Evolutionary conservation across 2,329 filamentous ascomycete genomes (phyloP).

Genomic region (Achaetomium macrosporum): DNA sequence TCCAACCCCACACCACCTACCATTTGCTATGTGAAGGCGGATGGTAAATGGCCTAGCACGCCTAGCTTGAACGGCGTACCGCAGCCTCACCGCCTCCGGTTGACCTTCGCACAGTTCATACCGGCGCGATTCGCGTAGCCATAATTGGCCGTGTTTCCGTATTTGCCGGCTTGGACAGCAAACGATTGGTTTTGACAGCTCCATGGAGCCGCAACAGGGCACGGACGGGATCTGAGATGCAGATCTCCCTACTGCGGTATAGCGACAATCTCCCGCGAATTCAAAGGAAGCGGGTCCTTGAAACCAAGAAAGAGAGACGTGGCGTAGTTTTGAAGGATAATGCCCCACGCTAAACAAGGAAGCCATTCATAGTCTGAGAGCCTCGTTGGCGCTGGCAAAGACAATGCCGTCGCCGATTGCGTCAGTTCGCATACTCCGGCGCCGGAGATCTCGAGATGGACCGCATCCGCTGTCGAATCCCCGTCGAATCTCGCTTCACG

Average conservation of each 20-base stretch:
- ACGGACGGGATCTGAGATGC: not conserved
- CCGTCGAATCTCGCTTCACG: not conserved
- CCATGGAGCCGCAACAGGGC: not conserved
- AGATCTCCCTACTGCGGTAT: constrained; percentile 1
- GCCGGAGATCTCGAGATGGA: constrained; percentile 4
- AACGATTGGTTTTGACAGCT: constrained; percentile 3
- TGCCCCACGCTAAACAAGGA: not conserved
- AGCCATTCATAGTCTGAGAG: not conserved
- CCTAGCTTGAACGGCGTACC: not conserved
- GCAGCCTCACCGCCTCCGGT: constrained; percentile 17
- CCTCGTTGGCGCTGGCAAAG: not conserved
- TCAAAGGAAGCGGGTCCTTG: not conserved
- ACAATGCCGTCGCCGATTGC: not conserved
- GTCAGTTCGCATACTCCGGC: not conserved
- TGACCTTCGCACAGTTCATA: not conserved
- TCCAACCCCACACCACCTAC: not conserved
- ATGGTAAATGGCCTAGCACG: not conserved
- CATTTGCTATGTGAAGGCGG: not conserved
- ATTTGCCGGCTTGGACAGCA: not conserved
- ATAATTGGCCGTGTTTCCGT: constrained; percentile 8
- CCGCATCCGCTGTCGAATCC: constrained; percentile 1
- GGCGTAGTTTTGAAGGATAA: not conserved
- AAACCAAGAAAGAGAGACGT: not conserved
- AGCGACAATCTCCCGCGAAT: not conserved
- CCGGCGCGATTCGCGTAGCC: not conserved